Conservation (phyloP, 1,284 basidiomycete species). For the Cutaneotrichosporon sp. region DNA sequence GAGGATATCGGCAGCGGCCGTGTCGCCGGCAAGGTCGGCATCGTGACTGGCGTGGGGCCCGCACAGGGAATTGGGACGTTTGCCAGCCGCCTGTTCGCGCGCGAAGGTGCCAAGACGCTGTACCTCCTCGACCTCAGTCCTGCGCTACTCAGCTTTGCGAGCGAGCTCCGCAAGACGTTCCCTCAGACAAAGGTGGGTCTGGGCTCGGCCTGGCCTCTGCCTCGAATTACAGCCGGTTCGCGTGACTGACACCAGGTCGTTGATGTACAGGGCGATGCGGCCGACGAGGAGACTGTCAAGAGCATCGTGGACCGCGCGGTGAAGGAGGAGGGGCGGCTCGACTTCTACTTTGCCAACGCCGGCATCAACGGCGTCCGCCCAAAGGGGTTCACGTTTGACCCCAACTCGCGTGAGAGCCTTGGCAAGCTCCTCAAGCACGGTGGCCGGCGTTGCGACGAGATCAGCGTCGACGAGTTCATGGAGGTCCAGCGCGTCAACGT, state of each 20-base stretch:
- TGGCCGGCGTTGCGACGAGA: not conserved
- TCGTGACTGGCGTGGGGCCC: conserved; percentile 85
- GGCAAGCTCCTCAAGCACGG: not conserved
- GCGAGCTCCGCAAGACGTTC: conserved; percentile 63
- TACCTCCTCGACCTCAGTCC: conserved; percentile 73
- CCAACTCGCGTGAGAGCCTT: not conserved
- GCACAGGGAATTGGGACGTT: conserved; percentile 67
- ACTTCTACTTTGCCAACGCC: conserved; percentile 93
- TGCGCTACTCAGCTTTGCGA: conserved; percentile 66
- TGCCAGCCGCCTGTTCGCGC: conserved; percentile 2
- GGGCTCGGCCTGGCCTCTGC: too few species aligned
- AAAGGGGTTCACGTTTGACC: conserved; percentile 8
- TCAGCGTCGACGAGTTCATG: conserved; percentile 60
- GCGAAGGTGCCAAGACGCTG: conserved; percentile 69
- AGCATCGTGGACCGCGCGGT: conserved; percentile 67
- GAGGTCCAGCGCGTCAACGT: conserved; percentile 74
- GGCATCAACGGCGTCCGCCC: conserved; percentile 30
- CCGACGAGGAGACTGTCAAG: conserved; percentile 66
- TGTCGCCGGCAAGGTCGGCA: conserved; percentile 76
- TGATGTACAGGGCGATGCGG: conserved; percentile 69
- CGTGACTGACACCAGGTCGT: conserved; percentile 13
- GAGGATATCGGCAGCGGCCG: conserved; percentile 37
- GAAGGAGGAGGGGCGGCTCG: conserved; percentile 73
- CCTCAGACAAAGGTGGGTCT: conserved; percentile 66
- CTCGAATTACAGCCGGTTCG: not conserved